These are phyloP conservation scores for Ramaria sp. DNA, from an alignment of 768 basidiomycete species.

Conservation along the genomic window DNA sequence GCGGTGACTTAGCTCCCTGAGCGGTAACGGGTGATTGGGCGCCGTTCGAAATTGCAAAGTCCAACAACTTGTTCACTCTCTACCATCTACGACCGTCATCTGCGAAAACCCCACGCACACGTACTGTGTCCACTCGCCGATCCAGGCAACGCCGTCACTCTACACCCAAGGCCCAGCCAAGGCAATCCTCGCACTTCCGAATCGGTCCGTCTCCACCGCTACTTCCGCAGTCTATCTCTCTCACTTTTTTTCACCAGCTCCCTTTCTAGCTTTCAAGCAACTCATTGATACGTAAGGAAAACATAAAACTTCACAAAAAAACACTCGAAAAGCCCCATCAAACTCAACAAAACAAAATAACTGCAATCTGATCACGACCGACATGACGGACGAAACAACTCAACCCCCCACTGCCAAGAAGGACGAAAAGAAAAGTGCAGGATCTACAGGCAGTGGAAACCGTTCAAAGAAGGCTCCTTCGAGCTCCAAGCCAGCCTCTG, in stretches of 20 bases:
- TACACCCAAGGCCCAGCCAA: slow-evolving; percentile 7
- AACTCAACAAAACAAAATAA: slow-evolving; percentile 14
- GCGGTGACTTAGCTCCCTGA: background rate
- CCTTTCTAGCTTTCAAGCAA: background rate
- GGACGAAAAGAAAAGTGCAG: slow-evolving; percentile 61
- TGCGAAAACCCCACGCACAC: slow-evolving; percentile 6
- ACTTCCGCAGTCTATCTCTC: background rate
- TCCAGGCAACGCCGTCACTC: slow-evolving; percentile 10
- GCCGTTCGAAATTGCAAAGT: slow-evolving; percentile 5
- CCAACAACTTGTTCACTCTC: background rate
- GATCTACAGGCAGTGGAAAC: slow-evolving; percentile 28
- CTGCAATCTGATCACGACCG: slow-evolving; percentile 51
- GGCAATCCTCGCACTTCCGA: slow-evolving; percentile 9
- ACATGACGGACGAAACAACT: slow-evolving; percentile 73
- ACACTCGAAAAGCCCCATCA: slow-evolving; percentile 24
- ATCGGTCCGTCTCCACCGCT: background rate
- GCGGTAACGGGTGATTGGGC: slow-evolving; percentile 1
- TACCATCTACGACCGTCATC: slow-evolving; percentile 5
- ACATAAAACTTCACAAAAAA: slow-evolving; percentile 39
- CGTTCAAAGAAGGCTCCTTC: slow-evolving; percentile 46
- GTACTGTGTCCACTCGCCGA: slow-evolving; percentile 11
- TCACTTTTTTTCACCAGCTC: slow-evolving; percentile 1
- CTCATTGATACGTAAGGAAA: slow-evolving; percentile 18
- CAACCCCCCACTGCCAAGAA: slow-evolving; percentile 33
- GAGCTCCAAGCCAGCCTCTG: slow-evolving; percentile 31